Percentiles rank a stretch among this genome's conserved stretches.
Evolutionary conservation across 106 monocot genomes (phyloP).

Genomic region (Dendrobium huoshanense): DNA sequence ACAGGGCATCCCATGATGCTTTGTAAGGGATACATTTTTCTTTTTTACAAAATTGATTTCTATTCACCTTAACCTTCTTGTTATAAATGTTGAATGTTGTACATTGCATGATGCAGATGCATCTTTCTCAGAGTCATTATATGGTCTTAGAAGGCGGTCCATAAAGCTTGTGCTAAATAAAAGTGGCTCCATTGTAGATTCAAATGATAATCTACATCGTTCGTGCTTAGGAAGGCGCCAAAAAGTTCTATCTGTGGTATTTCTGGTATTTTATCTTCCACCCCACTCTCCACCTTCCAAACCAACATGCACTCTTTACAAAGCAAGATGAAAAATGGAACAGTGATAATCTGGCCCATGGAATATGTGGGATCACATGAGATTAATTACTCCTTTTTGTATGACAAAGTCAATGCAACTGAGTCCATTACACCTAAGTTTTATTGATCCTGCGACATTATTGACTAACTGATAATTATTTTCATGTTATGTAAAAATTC

Average conservation of each 20-base stretch:
- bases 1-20: not conserved
- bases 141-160: slow-evolving; percentile 80
- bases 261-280: slow-evolving; percentile 50
- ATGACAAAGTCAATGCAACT: not conserved
- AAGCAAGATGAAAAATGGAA: too few species aligned
- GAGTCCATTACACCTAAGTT: not conserved
- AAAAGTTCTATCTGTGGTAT: slow-evolving; percentile 85
- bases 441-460: not conserved
- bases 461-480: too few species aligned
- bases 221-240: slow-evolving; percentile 59
- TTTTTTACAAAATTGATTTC: slow-evolving; percentile 2
- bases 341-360: too few species aligned
- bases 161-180: slow-evolving; percentile 31
- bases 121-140: slow-evolving; percentile 92
- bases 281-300: not conserved
- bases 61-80: not conserved
- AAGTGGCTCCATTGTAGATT: slow-evolving; percentile 25
- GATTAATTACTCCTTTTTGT: not conserved
- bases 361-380: too few species aligned
- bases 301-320: too few species aligned
- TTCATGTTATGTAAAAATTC: too few species aligned
- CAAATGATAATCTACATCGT: slow-evolving; percentile 34
- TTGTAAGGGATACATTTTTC: not conserved
- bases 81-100: not conserved
- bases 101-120: slow-evolving; percentile 54